Evolutionary conservation across 805 yeast species (phyloP), one percentile per base, ranked within the genome.

Genomic region (Kluyveromyces nonfermentans): DNA sequence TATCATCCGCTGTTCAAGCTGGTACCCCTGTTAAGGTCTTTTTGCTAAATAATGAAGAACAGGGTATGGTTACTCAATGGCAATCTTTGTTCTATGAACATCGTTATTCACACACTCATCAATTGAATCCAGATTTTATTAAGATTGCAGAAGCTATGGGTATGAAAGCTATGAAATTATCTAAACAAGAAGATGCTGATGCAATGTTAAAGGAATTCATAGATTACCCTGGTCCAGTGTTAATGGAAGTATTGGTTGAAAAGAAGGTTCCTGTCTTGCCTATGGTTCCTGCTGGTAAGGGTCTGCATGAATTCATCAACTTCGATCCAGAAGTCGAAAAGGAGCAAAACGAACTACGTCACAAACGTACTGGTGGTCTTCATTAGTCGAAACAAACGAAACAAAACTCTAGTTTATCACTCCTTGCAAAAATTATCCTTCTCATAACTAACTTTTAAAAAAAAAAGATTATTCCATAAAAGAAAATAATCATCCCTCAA

Each of bases 11-110:
- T 21, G 95, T 87, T 37, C 97, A 93, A 73, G 95, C 90, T 48
- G 75, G 74, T 49, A 82, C 95, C 41, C 96, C 96, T 46, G 82
- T 93, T 51, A 93, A 93, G 73, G 77, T 86, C 48, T 74, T 87
- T 64, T 81, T 93, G 45, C 73, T 93, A 62, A 93, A 93, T 70
- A 93, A 93, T 67, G 97, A 90, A 71, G 98, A 93, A 72, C 98
- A 93, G 72, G 98, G 98, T 63, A 93, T 93, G 98, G 98, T 93
- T 45, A 90, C 97, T 12, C 98, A 93, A 68, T 93, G 98, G 98
- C 98, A 93, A 72, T 84, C 96, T 10, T 72, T 93, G 49, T 93
- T 93, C 74, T 93, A 93, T 69, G 95, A 90, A 66, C 90, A 90
- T 69, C 80, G 98, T 69, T 93, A 86, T 67, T 76, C 97, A n/a